Percentiles rank a stretch among this genome's conserved stretches.
These are phyloP conservation scores for Kwoniella mangroviensis DNA, from an alignment of 768 basidiomycete species.

Conservation along the genomic window DNA sequence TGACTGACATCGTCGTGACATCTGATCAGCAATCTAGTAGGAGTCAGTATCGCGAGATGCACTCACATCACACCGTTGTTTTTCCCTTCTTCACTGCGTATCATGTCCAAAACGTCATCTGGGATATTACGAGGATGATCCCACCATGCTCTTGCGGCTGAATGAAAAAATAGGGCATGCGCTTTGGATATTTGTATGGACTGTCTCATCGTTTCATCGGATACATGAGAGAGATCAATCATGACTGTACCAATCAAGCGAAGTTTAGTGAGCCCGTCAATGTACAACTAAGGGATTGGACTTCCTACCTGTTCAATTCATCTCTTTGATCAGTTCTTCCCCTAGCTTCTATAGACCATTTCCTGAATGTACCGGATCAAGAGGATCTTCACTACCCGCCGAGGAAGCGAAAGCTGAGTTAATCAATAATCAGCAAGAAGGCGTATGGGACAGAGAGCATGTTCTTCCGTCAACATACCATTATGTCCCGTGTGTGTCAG, in stretches of 20 bases:
- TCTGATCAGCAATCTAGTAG: not conserved
- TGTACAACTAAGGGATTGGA: not conserved
- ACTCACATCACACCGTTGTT: constrained; percentile 35
- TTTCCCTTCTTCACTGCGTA: constrained; percentile 21
- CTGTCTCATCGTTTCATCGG: constrained; percentile 29
- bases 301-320: constrained; percentile 34
- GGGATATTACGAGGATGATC: constrained; percentile 43
- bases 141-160: constrained; percentile 17
- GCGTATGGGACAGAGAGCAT: not conserved
- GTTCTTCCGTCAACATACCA: not conserved
- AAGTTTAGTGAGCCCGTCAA: not conserved
- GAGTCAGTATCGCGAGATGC: too few relatives aligned
- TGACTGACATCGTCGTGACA: constrained; percentile 10
- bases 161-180: constrained; percentile 38
- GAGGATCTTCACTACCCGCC: constrained; percentile 23
- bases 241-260: constrained; percentile 19
- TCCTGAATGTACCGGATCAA: constrained; percentile 25
- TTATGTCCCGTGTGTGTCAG: not conserved
- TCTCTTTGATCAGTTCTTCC: constrained; percentile 23
- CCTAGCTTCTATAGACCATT: constrained; percentile 36
- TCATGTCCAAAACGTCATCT: constrained; percentile 26
- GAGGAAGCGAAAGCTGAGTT: constrained; percentile 31
- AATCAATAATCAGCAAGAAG: constrained; percentile 6
- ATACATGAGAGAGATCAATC: constrained; percentile 39
- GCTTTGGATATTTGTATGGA: constrained; percentile 23